Evolutionary conservation across 176 grass and related monocot genomes (phyloP).

Genomic region (Triticum dicoccoides): DNA sequence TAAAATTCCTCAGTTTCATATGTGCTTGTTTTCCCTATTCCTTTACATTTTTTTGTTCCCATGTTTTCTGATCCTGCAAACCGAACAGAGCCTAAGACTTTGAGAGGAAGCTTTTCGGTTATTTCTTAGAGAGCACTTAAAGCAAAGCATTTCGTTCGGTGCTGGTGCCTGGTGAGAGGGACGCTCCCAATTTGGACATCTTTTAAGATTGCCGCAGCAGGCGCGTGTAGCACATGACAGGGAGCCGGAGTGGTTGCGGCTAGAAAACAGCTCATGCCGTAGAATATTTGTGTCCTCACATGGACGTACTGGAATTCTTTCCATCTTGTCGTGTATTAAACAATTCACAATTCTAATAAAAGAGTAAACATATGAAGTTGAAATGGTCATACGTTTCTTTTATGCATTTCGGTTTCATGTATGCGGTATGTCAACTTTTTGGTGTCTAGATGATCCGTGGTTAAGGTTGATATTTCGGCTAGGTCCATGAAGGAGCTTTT

Average conservation of each 20-base stretch:
- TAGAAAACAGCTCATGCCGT: not conserved
- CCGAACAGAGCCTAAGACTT: no score
- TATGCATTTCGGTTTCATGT: no score
- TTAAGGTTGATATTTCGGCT: no score
- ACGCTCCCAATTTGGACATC: constrained; percentile 14
- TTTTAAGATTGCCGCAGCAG: constrained; percentile 28
- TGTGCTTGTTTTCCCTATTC: no score
- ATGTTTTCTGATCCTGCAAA: no score
- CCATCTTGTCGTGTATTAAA: not conserved
- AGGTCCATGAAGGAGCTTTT: no score
- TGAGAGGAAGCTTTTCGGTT: constrained; percentile 28
- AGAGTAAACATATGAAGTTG: not conserved
- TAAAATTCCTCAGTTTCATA: no score
- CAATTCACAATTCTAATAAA: not conserved
- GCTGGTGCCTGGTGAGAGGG: constrained; percentile 12
- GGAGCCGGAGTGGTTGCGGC: not conserved
- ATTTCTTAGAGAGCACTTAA: constrained; percentile 59
- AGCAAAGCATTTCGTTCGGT: not conserved
- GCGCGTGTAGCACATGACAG: constrained; percentile 27
- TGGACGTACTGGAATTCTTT: not conserved
- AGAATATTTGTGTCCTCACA: constrained; percentile 13
- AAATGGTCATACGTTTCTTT: no score
- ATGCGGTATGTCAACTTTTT: no score
- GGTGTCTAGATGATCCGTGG: no score
- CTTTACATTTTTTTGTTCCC: no score